Evolutionary conservation across 768 basidiomycete genomes (phyloP).

Genomic region (Calocybe gangraenosa): DNA sequence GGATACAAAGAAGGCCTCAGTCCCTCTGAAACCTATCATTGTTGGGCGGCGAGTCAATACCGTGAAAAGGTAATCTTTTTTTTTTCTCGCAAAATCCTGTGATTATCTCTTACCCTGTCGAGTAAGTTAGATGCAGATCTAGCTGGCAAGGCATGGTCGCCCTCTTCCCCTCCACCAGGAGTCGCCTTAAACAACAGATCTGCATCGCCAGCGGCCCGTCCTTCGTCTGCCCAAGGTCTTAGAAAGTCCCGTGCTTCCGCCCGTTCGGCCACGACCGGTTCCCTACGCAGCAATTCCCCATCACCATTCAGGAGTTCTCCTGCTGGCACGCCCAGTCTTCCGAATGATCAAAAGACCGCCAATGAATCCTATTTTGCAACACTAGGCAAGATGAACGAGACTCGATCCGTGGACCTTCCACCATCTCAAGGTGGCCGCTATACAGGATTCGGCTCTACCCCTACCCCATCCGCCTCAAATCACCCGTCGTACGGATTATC

Average conservation of each 20-base stretch:
- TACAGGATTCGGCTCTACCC: conserved; percentile 87
- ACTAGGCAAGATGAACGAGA: conserved; percentile 80
- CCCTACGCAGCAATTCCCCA: conserved; percentile 52
- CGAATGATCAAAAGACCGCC: conserved; percentile 60
- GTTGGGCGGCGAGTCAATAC: conserved; percentile 94
- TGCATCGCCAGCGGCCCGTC: conserved; percentile 48
- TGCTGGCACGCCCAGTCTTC: conserved; percentile 38
- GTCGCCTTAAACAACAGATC: conserved; percentile 30
- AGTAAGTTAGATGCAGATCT: conserved; percentile 72
- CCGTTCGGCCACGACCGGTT: conserved; percentile 43
- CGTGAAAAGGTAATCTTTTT: conserved; percentile 79
- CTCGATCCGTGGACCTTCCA: conserved; percentile 72
- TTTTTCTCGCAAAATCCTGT: conserved; percentile 2
- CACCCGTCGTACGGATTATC: conserved; percentile 73
- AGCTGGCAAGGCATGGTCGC: conserved; percentile 75
- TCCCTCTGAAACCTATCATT: conserved; percentile 80
- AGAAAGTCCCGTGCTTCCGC: conserved; percentile 80
- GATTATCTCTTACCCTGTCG: conserved; percentile 16
- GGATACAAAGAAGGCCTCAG: conserved; percentile 63
- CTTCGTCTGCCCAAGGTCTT: conserved; percentile 75
- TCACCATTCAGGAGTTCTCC: conserved; percentile 45
- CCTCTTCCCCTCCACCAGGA: conserved; percentile 62
- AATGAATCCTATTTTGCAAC: conserved; percentile 87
- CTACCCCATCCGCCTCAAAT: conserved; percentile 51
- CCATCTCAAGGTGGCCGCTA: conserved; percentile 95